Base-by-base conservation (phyloP, 495 filamentous ascomycete species). In the Xylaria longipes region DNA sequence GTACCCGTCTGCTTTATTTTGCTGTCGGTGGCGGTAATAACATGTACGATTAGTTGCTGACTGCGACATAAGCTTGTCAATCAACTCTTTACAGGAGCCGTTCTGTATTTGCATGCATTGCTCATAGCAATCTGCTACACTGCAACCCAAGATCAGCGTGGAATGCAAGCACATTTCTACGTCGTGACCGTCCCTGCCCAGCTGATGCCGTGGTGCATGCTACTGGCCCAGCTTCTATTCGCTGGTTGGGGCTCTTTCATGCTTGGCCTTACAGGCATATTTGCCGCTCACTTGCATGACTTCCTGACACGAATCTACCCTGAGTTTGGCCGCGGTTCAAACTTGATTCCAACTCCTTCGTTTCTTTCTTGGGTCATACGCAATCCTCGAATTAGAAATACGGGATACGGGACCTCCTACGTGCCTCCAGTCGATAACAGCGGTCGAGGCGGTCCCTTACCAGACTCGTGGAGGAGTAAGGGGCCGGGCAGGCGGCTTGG, bases 271-370 rank as follows among this genome's bases (percentile, higher is more conserved):
- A 92, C 83, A 22, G 95, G 94, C 22, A 86, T 98, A 35, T 62
- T 95, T 46, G 93, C 93, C 22, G 94, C 94, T 29, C 95, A 97
- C 78, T 78, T 94, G 29, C 92, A 94, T 78, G 92, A 97, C 75
- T 98, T 97, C 76, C 78, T 97, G 56, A 94, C 91, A 3, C 87
- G 91, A 50, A 86, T 95, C 37, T 97, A 92, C 82, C 94, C 95
- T 20, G 87, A 89, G 52, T 95, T 95, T 81, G 94, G 94, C 27
- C 91, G 91, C 63, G 94, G 94, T 4, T 81, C 81, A 37, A 95
- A 93, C 75, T 86, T 88, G 65, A 81, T 97, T 57, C 80, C 79
- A 20, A 95, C 94, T 0, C 95, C 94, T 1, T 74, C 64, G 0
- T 87, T 92, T 64, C 77, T 97, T 65, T 88, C 85, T 65, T 81